These are phyloP conservation scores for Clathrospora elynae DNA, from an alignment of 2,329 filamentous ascomycete species.

Conservation along the genomic window DNA sequence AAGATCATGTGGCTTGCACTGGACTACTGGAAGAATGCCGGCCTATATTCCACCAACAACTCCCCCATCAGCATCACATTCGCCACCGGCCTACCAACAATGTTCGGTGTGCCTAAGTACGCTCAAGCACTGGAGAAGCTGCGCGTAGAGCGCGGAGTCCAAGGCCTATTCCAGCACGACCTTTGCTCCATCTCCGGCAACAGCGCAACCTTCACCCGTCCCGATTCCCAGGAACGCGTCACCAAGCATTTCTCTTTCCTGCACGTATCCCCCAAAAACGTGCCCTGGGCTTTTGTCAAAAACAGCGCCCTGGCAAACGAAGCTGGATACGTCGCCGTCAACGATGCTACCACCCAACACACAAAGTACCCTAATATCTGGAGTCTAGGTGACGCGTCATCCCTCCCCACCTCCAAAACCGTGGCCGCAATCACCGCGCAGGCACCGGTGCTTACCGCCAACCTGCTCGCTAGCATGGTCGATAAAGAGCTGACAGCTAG, in stretches of 20 bases:
- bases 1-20: slow-evolving; percentile 52
- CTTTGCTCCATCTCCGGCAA: slow-evolving; percentile 46
- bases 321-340: slow-evolving; percentile 48
- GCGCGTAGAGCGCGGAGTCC: slow-evolving; percentile 44
- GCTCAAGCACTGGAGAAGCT: slow-evolving; percentile 44
- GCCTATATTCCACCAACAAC: slow-evolving; percentile 35
- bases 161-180: slow-evolving; percentile 49
- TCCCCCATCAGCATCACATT: slow-evolving; percentile 48
- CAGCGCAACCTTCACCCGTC: slow-evolving; percentile 42
- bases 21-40: slow-evolving; percentile 47
- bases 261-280: slow-evolving; percentile 48
- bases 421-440: slow-evolving; percentile 48
- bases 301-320: slow-evolving; percentile 43
- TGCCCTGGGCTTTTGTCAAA: slow-evolving; percentile 46
- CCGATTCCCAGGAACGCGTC: slow-evolving; percentile 33
- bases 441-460: slow-evolving; percentile 44
- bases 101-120: slow-evolving; percentile 52
- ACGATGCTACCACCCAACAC: slow-evolving; percentile 44
- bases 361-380: slow-evolving; percentile 48
- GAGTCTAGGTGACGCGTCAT: slow-evolving; percentile 48
- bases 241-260: slow-evolving; percentile 46
- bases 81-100: slow-evolving; percentile 47
- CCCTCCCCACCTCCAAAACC: slow-evolving; percentile 48
- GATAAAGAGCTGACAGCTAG: slow-evolving; percentile 29
- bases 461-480: slow-evolving; percentile 39